These are phyloP conservation scores for Venturia aucupariae DNA, from an alignment of 2,329 filamentous ascomycete species.

Conservation along the genomic window DNA sequence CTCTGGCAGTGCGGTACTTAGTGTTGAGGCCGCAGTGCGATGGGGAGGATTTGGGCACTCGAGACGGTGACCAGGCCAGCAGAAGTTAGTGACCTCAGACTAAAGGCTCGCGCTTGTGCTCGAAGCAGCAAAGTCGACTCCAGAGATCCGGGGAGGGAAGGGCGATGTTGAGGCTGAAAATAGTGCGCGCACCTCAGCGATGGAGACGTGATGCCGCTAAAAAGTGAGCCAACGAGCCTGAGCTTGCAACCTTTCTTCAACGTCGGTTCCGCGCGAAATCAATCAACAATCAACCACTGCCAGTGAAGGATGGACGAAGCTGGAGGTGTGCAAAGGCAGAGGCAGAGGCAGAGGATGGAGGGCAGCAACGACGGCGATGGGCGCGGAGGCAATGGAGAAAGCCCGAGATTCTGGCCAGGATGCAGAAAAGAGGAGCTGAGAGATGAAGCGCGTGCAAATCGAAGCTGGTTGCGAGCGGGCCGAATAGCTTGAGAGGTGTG, in stretches of 20 bases:
- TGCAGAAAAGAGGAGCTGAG: neutral
- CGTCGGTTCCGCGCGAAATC: neutral
- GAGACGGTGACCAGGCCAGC: conserved; percentile 7
- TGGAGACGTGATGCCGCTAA: conserved; percentile 7
- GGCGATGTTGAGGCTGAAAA: conserved; percentile 3
- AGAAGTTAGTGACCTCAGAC: neutral
- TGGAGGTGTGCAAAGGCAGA: neutral
- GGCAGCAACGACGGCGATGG: neutral
- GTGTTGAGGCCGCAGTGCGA: conserved; percentile 6
- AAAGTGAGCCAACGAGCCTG: neutral
- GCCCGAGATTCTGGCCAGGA: conserved; percentile 1
- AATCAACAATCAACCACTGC: too few relatives aligned
- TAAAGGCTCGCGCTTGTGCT: neutral
- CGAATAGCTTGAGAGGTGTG: neutral
- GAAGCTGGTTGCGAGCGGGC: conserved; percentile 1
- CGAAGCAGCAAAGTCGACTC: conserved; percentile 6
- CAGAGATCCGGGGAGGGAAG: neutral
- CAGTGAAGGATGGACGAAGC: too few relatives aligned
- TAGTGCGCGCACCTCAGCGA: neutral
- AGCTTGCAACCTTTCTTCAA: conserved; percentile 7
- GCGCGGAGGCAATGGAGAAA: neutral
- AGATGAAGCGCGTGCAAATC: neutral
- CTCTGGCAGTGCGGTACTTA: neutral
- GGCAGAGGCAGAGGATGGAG: neutral
- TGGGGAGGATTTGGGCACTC: conserved; percentile 1